These are phyloP conservation scores for Lasiosphaeriaceae sp. DNA, from an alignment of 495 filamentous ascomycete species.

Conservation along the genomic window DNA sequence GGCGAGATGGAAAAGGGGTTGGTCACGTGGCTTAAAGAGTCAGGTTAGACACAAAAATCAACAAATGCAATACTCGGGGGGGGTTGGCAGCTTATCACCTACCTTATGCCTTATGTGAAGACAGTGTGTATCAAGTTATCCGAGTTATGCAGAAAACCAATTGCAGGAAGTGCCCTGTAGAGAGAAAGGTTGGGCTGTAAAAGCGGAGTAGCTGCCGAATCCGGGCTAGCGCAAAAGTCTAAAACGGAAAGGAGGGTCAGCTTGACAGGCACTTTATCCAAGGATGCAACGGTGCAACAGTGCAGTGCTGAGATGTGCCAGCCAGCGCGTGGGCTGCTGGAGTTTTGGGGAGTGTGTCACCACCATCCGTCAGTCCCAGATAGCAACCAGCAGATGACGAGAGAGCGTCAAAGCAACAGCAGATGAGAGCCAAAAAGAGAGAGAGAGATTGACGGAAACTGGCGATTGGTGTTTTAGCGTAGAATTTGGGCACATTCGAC, in stretches of 20 bases:
- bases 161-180: not conserved
- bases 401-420: no score
- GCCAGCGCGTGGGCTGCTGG: no score
- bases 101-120: no score
- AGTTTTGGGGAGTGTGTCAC: no score
- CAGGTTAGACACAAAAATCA: not conserved
- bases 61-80: not conserved
- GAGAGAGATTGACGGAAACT: no score
- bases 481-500: no score
- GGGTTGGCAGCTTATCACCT: no score
- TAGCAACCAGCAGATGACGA: no score
- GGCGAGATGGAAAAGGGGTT: conserved; percentile 13
- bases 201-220: not conserved
- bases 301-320: not conserved
- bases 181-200: not conserved
- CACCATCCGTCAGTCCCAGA: not conserved
- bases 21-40: conserved; percentile 10
- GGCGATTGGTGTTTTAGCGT: no score
- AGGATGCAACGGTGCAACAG: not conserved
- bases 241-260: conserved; percentile 12
- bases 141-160: not conserved
- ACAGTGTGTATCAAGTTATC: not conserved
- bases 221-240: conserved; percentile 9
- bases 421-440: no score
- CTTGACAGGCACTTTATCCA: not conserved